Evolutionary conservation across 495 filamentous ascomycete genomes (phyloP).

Genomic region (Hypoxylon rickii): DNA sequence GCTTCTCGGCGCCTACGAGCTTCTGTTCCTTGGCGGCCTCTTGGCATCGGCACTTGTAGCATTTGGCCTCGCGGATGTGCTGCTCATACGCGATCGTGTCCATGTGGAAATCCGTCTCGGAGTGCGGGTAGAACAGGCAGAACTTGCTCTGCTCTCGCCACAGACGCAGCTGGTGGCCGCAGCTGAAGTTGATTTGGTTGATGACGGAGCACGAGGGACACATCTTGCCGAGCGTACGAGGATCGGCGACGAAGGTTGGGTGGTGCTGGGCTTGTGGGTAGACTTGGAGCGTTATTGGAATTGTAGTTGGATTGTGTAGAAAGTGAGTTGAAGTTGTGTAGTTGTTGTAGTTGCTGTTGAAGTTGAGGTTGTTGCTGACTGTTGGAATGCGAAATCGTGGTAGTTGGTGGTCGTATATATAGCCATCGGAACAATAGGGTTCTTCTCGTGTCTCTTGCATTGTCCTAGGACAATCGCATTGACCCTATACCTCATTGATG

Average conservation of each 20-base stretch:
- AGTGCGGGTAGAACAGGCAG: constrained; percentile 23
- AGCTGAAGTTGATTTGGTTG: constrained; percentile 6
- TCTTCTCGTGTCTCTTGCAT: no score
- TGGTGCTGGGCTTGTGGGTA: not conserved
- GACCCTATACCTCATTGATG: no score
- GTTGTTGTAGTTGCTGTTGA: not conserved
- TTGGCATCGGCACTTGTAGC: constrained; percentile 3
- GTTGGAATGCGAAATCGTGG: not conserved
- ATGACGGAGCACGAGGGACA: constrained; percentile 2
- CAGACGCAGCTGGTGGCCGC: constrained; percentile 13
- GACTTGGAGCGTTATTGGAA: no score
- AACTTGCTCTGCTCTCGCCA: not conserved
- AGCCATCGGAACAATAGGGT: no score
- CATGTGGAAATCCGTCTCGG: constrained; percentile 3
- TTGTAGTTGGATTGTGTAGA: not conserved
- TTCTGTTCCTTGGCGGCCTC: not conserved
- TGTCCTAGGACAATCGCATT: no score
- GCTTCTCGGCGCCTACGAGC: not conserved
- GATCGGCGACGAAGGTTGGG: not conserved
- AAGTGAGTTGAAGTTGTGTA: not conserved
- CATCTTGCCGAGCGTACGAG: constrained; percentile 1
- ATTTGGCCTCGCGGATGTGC: not conserved
- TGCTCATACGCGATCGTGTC: not conserved
- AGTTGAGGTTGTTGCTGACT: not conserved
- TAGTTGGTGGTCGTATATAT: not conserved